Conservation (phyloP, 1,139 yeast species). For the Geotrichum carabidarum region DNA sequence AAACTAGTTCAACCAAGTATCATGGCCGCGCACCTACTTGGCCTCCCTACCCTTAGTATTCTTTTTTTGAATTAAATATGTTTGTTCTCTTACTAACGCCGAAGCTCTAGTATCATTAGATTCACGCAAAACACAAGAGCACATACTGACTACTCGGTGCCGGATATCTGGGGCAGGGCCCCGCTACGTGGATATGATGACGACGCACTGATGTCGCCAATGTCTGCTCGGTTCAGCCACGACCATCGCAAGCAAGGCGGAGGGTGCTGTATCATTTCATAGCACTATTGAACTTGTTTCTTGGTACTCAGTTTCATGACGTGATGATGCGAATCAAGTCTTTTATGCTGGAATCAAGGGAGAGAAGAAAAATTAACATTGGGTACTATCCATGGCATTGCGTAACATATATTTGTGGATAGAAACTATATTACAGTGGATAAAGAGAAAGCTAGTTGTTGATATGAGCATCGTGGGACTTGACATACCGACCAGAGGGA, state of each 20-base stretch:
- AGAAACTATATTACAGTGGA: neutral
- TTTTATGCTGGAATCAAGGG: no score
- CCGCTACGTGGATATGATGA: neutral
- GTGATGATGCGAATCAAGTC: no score
- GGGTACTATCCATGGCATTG: no score
- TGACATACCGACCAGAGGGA: conserved; percentile 95
- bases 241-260: neutral
- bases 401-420: no score
- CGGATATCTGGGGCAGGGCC: conserved; percentile 5
- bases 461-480: conserved; percentile 52
- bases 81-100: neutral
- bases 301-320: no score
- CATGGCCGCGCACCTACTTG: no score
- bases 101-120: neutral
- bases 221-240: neutral
- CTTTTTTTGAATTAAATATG: neutral
- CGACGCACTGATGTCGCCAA: neutral
- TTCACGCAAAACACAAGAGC: neutral
- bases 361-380: no score
- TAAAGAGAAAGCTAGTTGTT: neutral
- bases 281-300: neutral
- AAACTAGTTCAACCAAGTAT: no score
- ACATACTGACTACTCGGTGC: conserved; percentile 5
- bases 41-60: no score
- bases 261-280: conserved; percentile 4